Conservation (phyloP, 257 asterid genomes). For the Solanum raphanifolium region DNA sequence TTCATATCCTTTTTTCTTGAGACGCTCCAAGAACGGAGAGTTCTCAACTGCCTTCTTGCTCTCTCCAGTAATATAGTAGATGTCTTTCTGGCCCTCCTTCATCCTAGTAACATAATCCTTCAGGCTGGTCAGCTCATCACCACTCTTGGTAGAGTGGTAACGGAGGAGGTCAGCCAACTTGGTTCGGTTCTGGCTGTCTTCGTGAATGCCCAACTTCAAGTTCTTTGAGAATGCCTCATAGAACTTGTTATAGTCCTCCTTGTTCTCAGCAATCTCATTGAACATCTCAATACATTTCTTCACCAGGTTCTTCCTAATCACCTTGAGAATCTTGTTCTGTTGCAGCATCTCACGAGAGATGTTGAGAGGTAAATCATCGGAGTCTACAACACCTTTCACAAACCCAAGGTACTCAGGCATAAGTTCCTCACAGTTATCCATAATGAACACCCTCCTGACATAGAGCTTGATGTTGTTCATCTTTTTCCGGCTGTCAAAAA, state of each 20-base stretch:
- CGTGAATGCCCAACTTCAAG: constrained; percentile 69
- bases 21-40: constrained; percentile 67
- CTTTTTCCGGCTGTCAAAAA: constrained; percentile 65
- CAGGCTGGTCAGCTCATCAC: constrained; percentile 70
- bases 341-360: constrained; percentile 74
- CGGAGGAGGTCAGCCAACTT: constrained; percentile 65
- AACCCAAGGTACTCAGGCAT: constrained; percentile 70
- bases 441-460: constrained; percentile 67
- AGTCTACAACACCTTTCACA: constrained; percentile 70
- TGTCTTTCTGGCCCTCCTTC: constrained; percentile 84
- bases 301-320: constrained; percentile 66
- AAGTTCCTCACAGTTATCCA: constrained; percentile 76
- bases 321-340: constrained; percentile 73
- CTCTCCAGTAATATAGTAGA: constrained; percentile 70
- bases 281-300: constrained; percentile 87
- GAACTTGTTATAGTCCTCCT: constrained; percentile 67
- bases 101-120: constrained; percentile 79
- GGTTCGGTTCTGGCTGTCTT: constrained; percentile 65
- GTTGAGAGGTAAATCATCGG: constrained; percentile 73
- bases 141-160: constrained; percentile 66
- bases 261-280: constrained; percentile 66
- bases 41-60: constrained; percentile 75
- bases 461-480: constrained; percentile 71
- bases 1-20: constrained; percentile 75
- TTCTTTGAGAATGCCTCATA: constrained; percentile 77